Conservation (phyloP, 441 rosid species). For the Erodium moschatum region DNA sequence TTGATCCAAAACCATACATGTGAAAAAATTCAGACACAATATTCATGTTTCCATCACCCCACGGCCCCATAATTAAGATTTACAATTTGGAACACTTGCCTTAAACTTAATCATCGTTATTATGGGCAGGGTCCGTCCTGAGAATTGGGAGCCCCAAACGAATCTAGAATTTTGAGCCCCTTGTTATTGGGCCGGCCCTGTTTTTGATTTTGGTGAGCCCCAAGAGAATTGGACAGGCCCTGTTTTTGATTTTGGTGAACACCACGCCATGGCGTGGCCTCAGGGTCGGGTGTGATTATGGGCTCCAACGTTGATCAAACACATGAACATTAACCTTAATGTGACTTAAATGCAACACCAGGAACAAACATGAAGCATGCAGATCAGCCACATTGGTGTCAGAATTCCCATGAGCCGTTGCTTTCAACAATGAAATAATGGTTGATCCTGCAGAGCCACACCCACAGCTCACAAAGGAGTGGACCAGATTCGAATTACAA, state of each 20-base stretch:
- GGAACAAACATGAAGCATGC: background rate
- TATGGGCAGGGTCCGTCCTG: no score
- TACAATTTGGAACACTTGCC: background rate
- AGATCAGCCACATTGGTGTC: background rate
- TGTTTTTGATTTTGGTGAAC: no score
- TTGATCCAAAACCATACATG: background rate
- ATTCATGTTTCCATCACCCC: background rate
- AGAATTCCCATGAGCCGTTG: background rate
- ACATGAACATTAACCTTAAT: background rate
- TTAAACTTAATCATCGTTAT: background rate
- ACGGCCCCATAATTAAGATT: background rate
- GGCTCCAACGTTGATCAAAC: background rate
- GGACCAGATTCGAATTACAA: background rate
- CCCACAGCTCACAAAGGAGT: background rate
- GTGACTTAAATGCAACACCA: background rate
- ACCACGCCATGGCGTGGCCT: no score
- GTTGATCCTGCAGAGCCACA: background rate
- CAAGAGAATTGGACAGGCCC: no score
- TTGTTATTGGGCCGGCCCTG: no score
- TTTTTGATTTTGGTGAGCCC: no score
- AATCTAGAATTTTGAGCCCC: no score
- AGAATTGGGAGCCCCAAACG: no score
- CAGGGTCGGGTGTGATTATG: no score
- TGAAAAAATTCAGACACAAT: background rate
- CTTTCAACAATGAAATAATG: background rate